Conservation (phyloP, 495 filamentous ascomycete species). For the Hyaloscypha hepaticicola region DNA sequence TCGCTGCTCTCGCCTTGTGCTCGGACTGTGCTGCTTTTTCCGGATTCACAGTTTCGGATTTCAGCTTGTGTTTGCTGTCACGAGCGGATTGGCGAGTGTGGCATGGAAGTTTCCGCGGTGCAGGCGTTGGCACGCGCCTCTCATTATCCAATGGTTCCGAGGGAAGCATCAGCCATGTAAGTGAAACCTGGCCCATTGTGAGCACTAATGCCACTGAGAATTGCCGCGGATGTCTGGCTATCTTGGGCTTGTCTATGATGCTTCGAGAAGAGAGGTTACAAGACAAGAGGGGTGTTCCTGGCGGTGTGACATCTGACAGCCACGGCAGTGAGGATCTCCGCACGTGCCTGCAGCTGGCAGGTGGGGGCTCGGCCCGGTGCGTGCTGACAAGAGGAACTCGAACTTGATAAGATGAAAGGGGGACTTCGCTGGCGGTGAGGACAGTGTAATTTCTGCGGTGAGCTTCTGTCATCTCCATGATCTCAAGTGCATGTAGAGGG, state of each 20-base stretch:
- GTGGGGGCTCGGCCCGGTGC: slow-evolving; percentile 20
- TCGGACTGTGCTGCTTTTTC: background rate
- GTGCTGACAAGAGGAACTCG: slow-evolving; percentile 9
- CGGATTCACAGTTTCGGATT: background rate
- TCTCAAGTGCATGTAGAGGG: background rate
- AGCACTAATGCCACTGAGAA: no score
- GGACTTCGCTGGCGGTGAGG: background rate
- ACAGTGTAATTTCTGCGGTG: background rate
- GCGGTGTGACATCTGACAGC: slow-evolving; percentile 3
- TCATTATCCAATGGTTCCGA: background rate
- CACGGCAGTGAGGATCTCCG: background rate
- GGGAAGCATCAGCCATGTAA: background rate
- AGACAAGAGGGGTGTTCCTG: slow-evolving; percentile 7
- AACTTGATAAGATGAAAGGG: background rate
- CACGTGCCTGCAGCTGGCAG: slow-evolving; percentile 12
- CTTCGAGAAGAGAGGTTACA: no score
- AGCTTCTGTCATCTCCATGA: background rate
- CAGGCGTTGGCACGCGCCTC: slow-evolving; percentile 8
- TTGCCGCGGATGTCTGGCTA: background rate
- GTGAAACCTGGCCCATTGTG: background rate
- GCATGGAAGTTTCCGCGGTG: no score
- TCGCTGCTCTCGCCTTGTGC: background rate
- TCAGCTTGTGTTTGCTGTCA: background rate
- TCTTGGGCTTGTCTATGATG: background rate
- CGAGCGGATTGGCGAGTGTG: background rate